These are phyloP conservation scores for Beauveria medogensis DNA, from an alignment of 2,329 filamentous ascomycete species.

Conservation along the genomic window DNA sequence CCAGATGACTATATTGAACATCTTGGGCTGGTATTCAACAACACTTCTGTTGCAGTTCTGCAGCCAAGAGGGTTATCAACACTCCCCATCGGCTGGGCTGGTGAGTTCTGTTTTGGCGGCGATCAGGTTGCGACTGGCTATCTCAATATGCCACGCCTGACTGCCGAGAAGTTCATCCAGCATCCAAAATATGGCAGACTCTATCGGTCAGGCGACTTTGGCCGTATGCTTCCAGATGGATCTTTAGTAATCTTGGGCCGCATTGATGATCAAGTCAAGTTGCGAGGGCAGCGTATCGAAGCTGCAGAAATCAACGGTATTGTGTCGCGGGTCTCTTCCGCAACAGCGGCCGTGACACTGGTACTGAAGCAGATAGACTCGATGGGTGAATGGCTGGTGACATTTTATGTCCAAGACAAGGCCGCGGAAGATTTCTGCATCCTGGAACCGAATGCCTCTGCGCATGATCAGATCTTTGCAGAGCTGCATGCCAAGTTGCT, in stretches of 20 bases:
- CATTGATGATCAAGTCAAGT: conserved; percentile 72
- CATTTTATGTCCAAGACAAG: conserved; percentile 55
- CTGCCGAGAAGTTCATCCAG: conserved; percentile 57
- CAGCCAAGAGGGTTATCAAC: conserved; percentile 35
- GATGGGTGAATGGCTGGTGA: conserved; percentile 47
- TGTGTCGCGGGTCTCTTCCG: conserved; percentile 42
- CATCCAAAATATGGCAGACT: conserved; percentile 63
- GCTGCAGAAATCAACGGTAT: conserved; percentile 64
- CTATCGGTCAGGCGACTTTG: conserved; percentile 77
- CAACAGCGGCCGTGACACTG: conserved; percentile 57
- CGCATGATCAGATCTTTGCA: conserved; percentile 42
- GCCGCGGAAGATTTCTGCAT: conserved; percentile 22
- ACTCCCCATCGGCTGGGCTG: conserved; percentile 63
- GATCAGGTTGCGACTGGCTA: conserved; percentile 74
- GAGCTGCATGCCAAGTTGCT: conserved; percentile 51
- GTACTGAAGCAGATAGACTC: conserved; percentile 37
- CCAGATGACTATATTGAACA: conserved; percentile 57
- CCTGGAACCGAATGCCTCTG: conserved; percentile 27
- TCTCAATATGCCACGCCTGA: conserved; percentile 55
- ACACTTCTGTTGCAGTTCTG: conserved; percentile 67
- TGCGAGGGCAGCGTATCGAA: conserved; percentile 74
- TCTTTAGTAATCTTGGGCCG: conserved; percentile 66
- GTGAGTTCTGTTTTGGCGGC: conserved; percentile 82
- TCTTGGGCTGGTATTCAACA: conserved; percentile 65
- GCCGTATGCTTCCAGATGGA: conserved; percentile 68